phyloP scores from a whole-genome alignment of 1,284 basidiomycete genomes.

The Xerocomus nothofagi region DNA sequence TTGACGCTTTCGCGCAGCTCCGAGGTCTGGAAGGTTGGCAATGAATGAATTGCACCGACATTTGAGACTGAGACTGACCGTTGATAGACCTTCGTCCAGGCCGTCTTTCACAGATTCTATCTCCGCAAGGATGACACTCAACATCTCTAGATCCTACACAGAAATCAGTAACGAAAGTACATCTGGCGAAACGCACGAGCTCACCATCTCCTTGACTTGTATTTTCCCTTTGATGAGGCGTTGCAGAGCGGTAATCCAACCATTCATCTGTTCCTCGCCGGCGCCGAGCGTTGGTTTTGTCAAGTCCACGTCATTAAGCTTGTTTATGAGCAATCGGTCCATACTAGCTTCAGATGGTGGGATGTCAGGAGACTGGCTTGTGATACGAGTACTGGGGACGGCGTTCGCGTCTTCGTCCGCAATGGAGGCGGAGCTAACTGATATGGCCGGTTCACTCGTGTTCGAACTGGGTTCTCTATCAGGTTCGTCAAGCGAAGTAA shows the following conservation, averaged over 20 bases:
- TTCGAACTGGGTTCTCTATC: constrained; percentile 7
- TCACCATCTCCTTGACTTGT: constrained; percentile 26
- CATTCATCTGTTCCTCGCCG: constrained; percentile 11
- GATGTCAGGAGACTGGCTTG: constrained; percentile 20
- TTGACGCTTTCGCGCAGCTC: constrained; percentile 20
- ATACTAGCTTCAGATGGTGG: background rate
- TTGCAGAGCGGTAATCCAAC: constrained; percentile 25
- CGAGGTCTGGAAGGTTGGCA: constrained; percentile 7
- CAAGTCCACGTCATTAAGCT: background rate
- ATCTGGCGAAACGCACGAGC: background rate
- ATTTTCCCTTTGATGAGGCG: constrained; percentile 35
- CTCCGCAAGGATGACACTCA: constrained; percentile 32
- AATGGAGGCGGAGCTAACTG: constrained; percentile 3
- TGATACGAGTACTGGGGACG: constrained; percentile 21
- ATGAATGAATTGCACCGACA: background rate
- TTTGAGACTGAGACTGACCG: constrained; percentile 19
- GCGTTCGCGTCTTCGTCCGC: constrained; percentile 3
- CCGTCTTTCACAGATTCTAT: constrained; percentile 28
- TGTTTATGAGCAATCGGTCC: background rate
- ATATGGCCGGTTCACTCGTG: constrained; percentile 9
- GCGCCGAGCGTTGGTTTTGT: background rate
- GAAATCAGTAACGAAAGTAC: background rate
- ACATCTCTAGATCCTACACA: constrained; percentile 23
- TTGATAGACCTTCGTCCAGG: constrained; percentile 4
- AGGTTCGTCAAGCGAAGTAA: constrained; percentile 5